Evolutionary conservation across 257 asterid species (phyloP).

Genomic region (Vinca minor): DNA sequence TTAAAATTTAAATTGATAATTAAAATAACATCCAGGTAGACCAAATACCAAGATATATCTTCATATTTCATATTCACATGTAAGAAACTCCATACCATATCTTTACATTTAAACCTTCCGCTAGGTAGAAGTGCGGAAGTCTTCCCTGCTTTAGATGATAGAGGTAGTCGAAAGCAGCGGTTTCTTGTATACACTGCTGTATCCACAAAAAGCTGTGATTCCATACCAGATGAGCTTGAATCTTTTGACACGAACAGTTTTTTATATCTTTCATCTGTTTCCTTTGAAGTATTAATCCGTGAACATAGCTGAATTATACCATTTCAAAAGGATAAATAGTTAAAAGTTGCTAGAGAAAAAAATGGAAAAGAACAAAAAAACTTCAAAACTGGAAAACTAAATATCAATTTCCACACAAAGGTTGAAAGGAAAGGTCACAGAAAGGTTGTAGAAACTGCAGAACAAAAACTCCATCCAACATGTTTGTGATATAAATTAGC

Average conservation of each 20-base stretch:
- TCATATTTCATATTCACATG: background rate
- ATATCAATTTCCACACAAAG: background rate
- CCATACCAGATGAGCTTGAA: constrained; percentile 40
- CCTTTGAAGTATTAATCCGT: constrained; percentile 51
- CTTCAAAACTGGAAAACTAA: background rate
- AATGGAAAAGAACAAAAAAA: constrained; percentile 5
- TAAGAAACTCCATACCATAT: constrained; percentile 49
- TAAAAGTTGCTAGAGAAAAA: constrained; percentile 1
- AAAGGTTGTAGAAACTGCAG: background rate
- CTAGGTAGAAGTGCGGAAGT: constrained; percentile 69
- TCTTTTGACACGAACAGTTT: constrained; percentile 62
- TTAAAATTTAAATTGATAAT: background rate
- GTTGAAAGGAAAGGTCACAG: background rate
- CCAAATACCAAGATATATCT: background rate
- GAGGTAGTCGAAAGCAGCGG: constrained; percentile 86
- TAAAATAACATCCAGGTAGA: background rate
- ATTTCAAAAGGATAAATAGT: constrained; percentile 10
- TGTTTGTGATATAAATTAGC: background rate
- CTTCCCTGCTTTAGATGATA: constrained; percentile 95
- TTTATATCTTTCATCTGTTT: constrained; percentile 44
- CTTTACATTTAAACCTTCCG: constrained; percentile 85
- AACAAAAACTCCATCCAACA: background rate
- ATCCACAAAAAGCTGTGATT: constrained; percentile 63
- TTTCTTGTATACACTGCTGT: constrained; percentile 92
- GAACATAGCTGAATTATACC: constrained; percentile 59